A percentile compares a stretch with the other conserved stretches of the same genome.
Conservation (phyloP, 78 protist species). For the Ministeria vibrans region DNA sequence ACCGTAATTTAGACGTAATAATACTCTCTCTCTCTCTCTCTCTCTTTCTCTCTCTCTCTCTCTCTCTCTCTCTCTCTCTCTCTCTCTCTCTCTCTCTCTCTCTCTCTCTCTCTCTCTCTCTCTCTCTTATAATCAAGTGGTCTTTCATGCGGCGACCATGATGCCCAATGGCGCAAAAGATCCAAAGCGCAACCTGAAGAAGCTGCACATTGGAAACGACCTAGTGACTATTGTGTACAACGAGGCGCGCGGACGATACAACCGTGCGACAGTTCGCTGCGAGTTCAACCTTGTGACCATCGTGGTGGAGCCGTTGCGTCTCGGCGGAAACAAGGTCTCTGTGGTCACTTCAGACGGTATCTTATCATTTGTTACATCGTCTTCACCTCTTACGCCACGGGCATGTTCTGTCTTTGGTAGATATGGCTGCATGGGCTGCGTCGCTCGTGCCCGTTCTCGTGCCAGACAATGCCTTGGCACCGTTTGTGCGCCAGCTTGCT, state of each 20-base stretch:
- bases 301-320: not conserved
- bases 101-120: not conserved
- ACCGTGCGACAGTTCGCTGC: not conserved
- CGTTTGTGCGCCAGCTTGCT: not conserved
- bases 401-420: not conserved
- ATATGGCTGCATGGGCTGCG: not conserved
- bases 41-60: too few species aligned
- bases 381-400: not conserved
- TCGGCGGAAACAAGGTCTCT: not conserved
- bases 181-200: not conserved
- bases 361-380: not conserved
- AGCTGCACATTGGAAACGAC: slow-evolving; percentile 10
- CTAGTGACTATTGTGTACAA: not conserved
- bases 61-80: too few species aligned
- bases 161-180: not conserved
- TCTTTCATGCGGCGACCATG: not conserved
- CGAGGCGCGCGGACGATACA: not conserved
- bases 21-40: too few species aligned
- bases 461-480: not conserved
- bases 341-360: not conserved
- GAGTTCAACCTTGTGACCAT: too few species aligned
- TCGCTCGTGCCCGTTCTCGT: not conserved
- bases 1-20: too few species aligned
- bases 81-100: too few species aligned
- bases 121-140: not conserved